These are phyloP conservation scores for Mimosa pudica DNA, from an alignment of 306 rosid species.

Conservation along the genomic window DNA sequence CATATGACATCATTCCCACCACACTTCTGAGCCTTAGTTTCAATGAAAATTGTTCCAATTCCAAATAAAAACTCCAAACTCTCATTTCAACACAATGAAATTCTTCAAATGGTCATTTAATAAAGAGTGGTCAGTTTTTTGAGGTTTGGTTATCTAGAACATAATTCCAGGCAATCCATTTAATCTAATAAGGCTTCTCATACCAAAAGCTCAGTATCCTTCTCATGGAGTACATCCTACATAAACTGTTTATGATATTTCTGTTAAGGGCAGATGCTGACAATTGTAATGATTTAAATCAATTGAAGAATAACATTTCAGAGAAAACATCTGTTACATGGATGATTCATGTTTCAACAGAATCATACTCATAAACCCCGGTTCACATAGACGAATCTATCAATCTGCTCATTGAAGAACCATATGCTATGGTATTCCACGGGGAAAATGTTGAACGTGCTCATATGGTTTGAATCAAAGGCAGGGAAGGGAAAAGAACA, in stretches of 20 bases:
- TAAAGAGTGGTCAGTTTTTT: too few species aligned
- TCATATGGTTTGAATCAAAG: constrained; percentile 27
- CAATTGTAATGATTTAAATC: neutral
- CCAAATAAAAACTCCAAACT: too few species aligned
- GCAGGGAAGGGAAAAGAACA: constrained; percentile 24
- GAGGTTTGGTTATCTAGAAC: too few species aligned
- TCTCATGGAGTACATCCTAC: too few species aligned
- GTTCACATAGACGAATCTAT: constrained; percentile 30
- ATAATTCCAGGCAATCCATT: too few species aligned
- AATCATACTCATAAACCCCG: constrained; percentile 15
- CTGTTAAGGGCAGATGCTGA: too few species aligned
- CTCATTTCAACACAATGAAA: too few species aligned
- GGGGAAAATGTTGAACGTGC: constrained; percentile 4
- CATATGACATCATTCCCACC: neutral
- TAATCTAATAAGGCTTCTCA: too few species aligned
- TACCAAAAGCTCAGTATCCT: too few species aligned
- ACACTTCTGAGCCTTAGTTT: neutral
- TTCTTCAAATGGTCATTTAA: too few species aligned
- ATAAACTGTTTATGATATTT: too few species aligned
- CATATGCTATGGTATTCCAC: constrained; percentile 28
- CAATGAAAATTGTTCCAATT: too few species aligned
- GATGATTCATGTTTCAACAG: constrained; percentile 11
- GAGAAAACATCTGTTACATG: constrained; percentile 23
- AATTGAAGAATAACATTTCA: neutral
- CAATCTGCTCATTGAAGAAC: constrained; percentile 30